Evolutionary conservation across 192 early-diverging fungal species (phyloP).

Genomic region (Backusella tuberculispora): DNA sequence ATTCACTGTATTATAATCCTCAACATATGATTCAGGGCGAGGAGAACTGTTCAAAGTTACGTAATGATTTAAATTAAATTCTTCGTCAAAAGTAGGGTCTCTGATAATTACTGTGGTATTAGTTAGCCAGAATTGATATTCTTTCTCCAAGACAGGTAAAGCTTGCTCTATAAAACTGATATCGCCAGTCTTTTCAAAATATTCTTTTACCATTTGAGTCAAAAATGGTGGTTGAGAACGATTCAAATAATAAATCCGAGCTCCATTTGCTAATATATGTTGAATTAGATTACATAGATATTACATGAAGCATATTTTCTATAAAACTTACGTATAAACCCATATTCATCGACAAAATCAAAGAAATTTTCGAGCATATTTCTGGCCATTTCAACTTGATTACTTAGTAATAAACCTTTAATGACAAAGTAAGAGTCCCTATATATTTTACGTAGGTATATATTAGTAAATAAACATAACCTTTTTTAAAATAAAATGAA

Average conservation of each 20-base stretch:
- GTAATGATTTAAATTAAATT: constrained; percentile 55
- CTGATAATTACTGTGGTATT: constrained; percentile 53
- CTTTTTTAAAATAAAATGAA: too few species aligned
- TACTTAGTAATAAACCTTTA: constrained; percentile 64
- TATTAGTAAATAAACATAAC: too few species aligned
- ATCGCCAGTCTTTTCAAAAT: constrained; percentile 57
- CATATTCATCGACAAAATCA: constrained; percentile 58
- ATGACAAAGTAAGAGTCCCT: constrained; percentile 72
- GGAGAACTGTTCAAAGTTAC: constrained; percentile 57
- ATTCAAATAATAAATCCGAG: constrained; percentile 74
- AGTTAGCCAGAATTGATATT: constrained; percentile 66
- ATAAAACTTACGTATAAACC: constrained; percentile 65
- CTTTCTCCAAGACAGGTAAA: constrained; percentile 59
- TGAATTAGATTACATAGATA: neutral
- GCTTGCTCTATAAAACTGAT: constrained; percentile 45
- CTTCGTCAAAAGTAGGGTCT: constrained; percentile 25
- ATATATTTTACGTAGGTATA: neutral
- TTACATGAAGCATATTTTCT: neutral
- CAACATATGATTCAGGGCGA: constrained; percentile 68
- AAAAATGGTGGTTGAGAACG: constrained; percentile 78
- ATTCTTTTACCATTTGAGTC: constrained; percentile 68
- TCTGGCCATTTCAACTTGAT: constrained; percentile 49
- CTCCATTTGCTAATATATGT: constrained; percentile 61
- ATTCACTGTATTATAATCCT: constrained; percentile 60
- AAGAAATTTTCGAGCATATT: constrained; percentile 66